Base-by-base conservation (phyloP, 1,284 basidiomycete species). In the Cutaneotrichosporon curvatum region DNA sequence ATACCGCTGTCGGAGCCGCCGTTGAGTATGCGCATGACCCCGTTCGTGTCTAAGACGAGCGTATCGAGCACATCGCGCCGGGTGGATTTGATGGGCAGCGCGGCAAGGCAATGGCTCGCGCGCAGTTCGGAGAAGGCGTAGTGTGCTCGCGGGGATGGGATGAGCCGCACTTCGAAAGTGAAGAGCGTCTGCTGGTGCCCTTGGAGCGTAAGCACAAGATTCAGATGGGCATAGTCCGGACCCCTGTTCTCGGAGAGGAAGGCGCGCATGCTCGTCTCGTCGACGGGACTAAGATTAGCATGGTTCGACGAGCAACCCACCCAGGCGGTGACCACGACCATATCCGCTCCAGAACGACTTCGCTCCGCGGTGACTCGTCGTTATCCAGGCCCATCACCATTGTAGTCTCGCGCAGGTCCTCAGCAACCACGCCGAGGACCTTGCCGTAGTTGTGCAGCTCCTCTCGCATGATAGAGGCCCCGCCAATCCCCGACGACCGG, bases 21-120 rank as follows among this genome's bases (percentile, higher is more conserved):
- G 0, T 81, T 82, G 20, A 84, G 62, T 5, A 89, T 58, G 1
- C 71, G 65, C 11, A 85, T 62, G 6, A 62, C 63, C 4, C 78
- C 74, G 42, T 79, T 74, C 1, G 77, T 74, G 44, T 76, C 79
- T 28, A 86, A 64, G 15, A 84, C 65, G 7, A 91, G 67, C 6
- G 87, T 73, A 66, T 91, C 89, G 63, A 76, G 76, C 14, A 86
- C 73, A 12, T 73, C 70, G 10, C 71, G 70, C 18, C 87, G 78
- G 1, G 83, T 85, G 2, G 79, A 78, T 12, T 78, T 74, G 33
- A 89, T 68, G 0, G 85, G 71, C 1, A 76, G 72, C 1, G 79
- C 76, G 0, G 81, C 78, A 66, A 14, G 61, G 61, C 46, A 81
- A 71, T 50, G 73, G 65, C 53, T 80, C 59, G 45, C 44, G 1